Base-by-base conservation (phyloP, 1,284 basidiomycete species). In the Ceratobasidium sp. region DNA sequence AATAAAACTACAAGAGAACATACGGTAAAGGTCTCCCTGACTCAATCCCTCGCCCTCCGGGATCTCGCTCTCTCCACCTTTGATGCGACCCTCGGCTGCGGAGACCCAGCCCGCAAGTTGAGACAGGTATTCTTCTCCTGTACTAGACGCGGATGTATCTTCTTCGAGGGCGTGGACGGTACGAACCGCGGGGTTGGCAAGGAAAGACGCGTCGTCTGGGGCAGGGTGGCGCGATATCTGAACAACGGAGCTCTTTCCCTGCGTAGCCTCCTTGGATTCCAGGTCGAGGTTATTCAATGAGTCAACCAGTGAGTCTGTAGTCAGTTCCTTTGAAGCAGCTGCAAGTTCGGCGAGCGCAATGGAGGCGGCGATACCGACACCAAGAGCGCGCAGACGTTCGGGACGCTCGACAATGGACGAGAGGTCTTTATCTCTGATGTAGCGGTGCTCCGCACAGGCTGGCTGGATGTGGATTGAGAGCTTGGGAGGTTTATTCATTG, bases 341-440 rank as follows among this genome's bases (percentile, higher is more conserved):
- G 35, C 11, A 11, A 38, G 11, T 77, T 93, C 91, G 5, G 96
- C 82, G 46, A 90, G 86, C 14, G 94, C 87, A 30, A 92, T 84
- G 0, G 91, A 92, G 2, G 91, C 91, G 1, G 93, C 87, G 5
- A 96, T 84, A 0, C 95, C 95, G 8, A 92, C 78, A 73, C 90
- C 88, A 55, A 96, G 88, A 0, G 95, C 94, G 55, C 90, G 86
- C 16, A 98, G 82, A n/a, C 95, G 88, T 80, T 96, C 92, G 0
- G 95, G 95, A n/a, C 93, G 86, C 79, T 98, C 95, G 23, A 95
- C 88, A 73, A 96, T 90, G 69, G 85, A 84, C 0, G 91, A 92
- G 1, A 85, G 84, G 77, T 94, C 89, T 70, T 86, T 83, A 14
- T 89, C 89, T 18, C 94, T 89, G 73, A 95, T 93, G 79, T 89